Base-by-base conservation (phyloP, 116 monocot species). In the Trichopus zeylanicus region DNA sequence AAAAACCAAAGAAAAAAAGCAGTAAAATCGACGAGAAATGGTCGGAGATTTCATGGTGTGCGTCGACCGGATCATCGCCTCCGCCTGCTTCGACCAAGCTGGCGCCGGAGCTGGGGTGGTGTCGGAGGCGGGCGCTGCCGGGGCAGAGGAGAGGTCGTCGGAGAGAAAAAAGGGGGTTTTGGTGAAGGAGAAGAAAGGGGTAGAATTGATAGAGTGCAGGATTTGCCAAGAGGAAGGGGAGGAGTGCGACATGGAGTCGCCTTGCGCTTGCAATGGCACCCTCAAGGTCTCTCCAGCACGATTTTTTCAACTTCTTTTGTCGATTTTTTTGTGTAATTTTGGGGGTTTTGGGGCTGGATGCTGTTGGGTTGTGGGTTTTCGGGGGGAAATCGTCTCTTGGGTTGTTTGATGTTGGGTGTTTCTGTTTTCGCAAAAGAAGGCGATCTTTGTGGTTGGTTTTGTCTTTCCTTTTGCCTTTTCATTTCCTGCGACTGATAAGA, bases 181-280 rank as follows among this genome's bases (percentile, higher is more conserved):
- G 52, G 67, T 67, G 60, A 58, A 63, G 60, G 56, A 57, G 56
- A 62, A 70, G 34, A 49, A n/a, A n/a, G 65, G 39, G 3, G 59
- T 51, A 29, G 66, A 70, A 70, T 29, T 70, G 35, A 64, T 71
- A 9, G 94, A 94, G 82, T 94, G 94, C 71, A 80, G 89, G 75
- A 94, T 94, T 47, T 94, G 94, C 61, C 94, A 94, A 53, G 94
- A 94, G 66, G 94, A 94, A 72, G 94, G 78, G 48, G 73, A 78
- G 16, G 89, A 93, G 65, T 53, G 29, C 20, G 86, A 83, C 32
- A 89, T 94, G 89, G 94, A 94, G 29, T 57, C 79, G 23, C 94
- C 94, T 29, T 94, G 94, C 59, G 80, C 83, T 61, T 89, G 94
- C 67, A 78, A 51, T 72, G 94, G 94, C 34, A 94, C 89, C 35